These are phyloP conservation scores for Chaetomium sp. DNA, from an alignment of 2,329 filamentous ascomycete genomes.

Conservation along the genomic window DNA sequence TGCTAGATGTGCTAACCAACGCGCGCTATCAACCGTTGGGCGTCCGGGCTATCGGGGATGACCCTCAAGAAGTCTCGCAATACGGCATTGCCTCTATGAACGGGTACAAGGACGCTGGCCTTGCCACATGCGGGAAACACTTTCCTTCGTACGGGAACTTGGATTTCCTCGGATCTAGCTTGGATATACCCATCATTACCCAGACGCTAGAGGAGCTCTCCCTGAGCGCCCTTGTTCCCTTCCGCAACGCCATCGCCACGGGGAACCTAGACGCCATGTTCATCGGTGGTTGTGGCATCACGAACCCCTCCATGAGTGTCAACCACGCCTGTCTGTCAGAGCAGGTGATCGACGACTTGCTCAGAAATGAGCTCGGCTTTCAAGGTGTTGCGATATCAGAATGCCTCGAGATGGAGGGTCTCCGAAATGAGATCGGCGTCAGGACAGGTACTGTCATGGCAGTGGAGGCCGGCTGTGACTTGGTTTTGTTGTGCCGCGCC, in stretches of 20 bases:
- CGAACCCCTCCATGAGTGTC: conserved; percentile 87
- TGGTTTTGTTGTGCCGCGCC: conserved; percentile 84
- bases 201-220: conserved; percentile 92
- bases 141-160: conserved; percentile 96
- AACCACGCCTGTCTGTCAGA: conserved; percentile 94
- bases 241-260: conserved; percentile 83
- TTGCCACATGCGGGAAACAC: conserved; percentile 91
- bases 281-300: conserved; percentile 90
- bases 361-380: conserved; percentile 87
- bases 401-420: conserved; percentile 93
- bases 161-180: conserved; percentile 85
- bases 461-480: conserved; percentile 91
- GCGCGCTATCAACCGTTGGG: conserved; percentile 87
- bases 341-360: conserved; percentile 86
- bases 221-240: conserved; percentile 87
- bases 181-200: conserved; percentile 93
- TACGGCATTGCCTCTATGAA: conserved; percentile 90
- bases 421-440: conserved; percentile 95
- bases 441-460: conserved; percentile 97
- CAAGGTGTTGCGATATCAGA: conserved; percentile 92
- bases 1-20: conserved; percentile 91
- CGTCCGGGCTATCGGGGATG: conserved; percentile 86
- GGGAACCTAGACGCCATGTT: conserved; percentile 90
- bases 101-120: conserved; percentile 87
- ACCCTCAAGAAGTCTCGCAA: conserved; percentile 91